Conservation (phyloP, 1,139 yeast genomes). For the Wickerhamiella pararugosa region DNA sequence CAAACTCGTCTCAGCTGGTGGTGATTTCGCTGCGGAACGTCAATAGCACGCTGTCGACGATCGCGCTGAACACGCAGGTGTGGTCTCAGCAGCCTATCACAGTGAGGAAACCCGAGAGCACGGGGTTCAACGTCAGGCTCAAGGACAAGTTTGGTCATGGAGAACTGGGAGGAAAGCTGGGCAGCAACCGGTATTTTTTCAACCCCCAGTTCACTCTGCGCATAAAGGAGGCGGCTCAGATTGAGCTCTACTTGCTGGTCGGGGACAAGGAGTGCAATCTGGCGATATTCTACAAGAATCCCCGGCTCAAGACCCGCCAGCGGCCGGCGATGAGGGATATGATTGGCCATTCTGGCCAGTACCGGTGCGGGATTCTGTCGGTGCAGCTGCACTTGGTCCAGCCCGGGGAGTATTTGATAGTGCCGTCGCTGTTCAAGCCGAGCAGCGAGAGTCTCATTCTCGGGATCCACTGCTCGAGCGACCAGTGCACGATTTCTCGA, state of each 20-base stretch:
- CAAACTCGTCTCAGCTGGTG: constrained; percentile 15
- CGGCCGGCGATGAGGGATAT: background rate
- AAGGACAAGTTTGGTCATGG: background rate
- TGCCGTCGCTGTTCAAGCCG: constrained; percentile 3
- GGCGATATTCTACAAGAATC: background rate
- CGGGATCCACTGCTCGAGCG: no score
- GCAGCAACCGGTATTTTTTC: constrained; percentile 32
- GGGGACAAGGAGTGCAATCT: constrained; percentile 23
- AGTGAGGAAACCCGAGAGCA: background rate
- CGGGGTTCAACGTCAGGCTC: constrained; percentile 10
- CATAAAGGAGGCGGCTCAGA: constrained; percentile 15
- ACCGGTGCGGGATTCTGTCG: constrained; percentile 1
- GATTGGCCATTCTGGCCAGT: constrained; percentile 1
- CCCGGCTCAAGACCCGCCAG: background rate
- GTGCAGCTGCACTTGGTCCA: background rate
- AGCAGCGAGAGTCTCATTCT: background rate
- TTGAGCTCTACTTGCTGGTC: constrained; percentile 16
- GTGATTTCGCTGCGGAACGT: constrained; percentile 22
- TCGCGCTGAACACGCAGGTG: constrained; percentile 17
- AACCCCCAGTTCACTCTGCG: constrained; percentile 48
- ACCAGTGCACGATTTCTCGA: no score
- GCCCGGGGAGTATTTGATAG: constrained; percentile 1
- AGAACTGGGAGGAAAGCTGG: constrained; percentile 45
- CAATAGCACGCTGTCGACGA: constrained; percentile 21
- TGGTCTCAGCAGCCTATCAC: background rate